Evolutionary conservation across 495 filamentous ascomycete species (phyloP), one percentile per base, ranked within the genome.

Genomic region (Penicillium parvum): DNA sequence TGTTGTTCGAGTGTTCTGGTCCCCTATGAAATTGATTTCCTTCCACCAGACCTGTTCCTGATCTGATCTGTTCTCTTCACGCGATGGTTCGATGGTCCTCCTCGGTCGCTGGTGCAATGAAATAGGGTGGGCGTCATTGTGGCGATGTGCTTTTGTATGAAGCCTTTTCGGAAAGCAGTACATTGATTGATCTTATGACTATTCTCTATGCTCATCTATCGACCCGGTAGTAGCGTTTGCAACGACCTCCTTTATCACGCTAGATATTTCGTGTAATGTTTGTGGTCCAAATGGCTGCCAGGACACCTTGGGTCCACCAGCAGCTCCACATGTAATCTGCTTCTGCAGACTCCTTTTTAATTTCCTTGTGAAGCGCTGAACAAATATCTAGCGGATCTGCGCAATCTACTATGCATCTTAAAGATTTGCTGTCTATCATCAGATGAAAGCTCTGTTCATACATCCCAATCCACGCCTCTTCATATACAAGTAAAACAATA

Each of bases 21-120:
- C 37, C 45, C 43, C 52, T 43, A 61, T 55, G 56, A 62, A 65
- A 65, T 64, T 65, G 56, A 64, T 51, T 47, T 50, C 47, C 47
- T 51, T 49, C 47, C 42, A 41, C 46, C 40, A 50, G 42, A 45
- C 33, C 25, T 44, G 40, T 46, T 56, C 46, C 40, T 45, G 42
- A 47, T 52, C 45, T 45, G 37, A 29, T 42, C 30, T 52, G 28
- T 44, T 47, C n/a, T n/a, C n/a, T n/a, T 43, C 43, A 26, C 32
- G 36, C 37, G 41, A 47, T 49, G 43, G 33, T 50, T 40, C n/a
- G n/a, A n/a, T n/a, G n/a, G n/a, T n/a, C 35, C 51, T 38, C 21
- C 42, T 32, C 38, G 43, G 26, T 54, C 47, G 44, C 49, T 49
- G 51, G 49, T 56, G 50, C 47, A 57, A 46, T 54, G 49, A 50